Conservation (phyloP, 192 early-diverging fungal species). For the Dissophora ornata region DNA sequence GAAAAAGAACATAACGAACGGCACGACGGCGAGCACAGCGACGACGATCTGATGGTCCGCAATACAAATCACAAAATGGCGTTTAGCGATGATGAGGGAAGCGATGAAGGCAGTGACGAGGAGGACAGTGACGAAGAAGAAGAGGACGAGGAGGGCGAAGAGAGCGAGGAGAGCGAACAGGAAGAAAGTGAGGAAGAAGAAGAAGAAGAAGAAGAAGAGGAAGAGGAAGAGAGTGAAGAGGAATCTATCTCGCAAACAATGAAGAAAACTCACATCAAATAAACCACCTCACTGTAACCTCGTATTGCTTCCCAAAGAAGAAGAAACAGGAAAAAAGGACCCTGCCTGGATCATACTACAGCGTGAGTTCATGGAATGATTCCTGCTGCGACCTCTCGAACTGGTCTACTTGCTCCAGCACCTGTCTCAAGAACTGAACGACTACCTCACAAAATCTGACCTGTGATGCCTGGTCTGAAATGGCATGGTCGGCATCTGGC, state of each 20-base stretch:
- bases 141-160: conserved; percentile 49
- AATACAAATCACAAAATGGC: conserved; percentile 64
- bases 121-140: conserved; percentile 64
- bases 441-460: conserved; percentile 39
- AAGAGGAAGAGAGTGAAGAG: conserved; percentile 43
- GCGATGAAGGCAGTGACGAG: conserved; percentile 60
- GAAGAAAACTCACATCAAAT: conserved; percentile 32
- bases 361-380: conserved; percentile 6
- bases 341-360: too few relatives aligned
- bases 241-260: conserved; percentile 18
- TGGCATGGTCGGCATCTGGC: conserved; percentile 48
- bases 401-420: conserved; percentile 5
- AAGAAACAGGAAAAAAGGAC: too few relatives aligned
- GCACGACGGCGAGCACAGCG: conserved; percentile 55
- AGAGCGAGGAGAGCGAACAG: conserved; percentile 38
- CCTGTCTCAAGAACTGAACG: conserved; percentile 20
- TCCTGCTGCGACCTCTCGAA: conserved; percentile 14
- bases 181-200: conserved; percentile 43
- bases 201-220: conserved; percentile 55
- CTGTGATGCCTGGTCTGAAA: conserved; percentile 41
- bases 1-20: conserved; percentile 71
- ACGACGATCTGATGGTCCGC: conserved; percentile 61
- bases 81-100: conserved; percentile 63
- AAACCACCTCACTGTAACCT: too few relatives aligned
- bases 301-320: too few relatives aligned